Evolutionary conservation across 2,329 filamentous ascomycete species (phyloP), one percentile per base, ranked within the genome.

Genomic region (Xylariaceae sp.): DNA sequence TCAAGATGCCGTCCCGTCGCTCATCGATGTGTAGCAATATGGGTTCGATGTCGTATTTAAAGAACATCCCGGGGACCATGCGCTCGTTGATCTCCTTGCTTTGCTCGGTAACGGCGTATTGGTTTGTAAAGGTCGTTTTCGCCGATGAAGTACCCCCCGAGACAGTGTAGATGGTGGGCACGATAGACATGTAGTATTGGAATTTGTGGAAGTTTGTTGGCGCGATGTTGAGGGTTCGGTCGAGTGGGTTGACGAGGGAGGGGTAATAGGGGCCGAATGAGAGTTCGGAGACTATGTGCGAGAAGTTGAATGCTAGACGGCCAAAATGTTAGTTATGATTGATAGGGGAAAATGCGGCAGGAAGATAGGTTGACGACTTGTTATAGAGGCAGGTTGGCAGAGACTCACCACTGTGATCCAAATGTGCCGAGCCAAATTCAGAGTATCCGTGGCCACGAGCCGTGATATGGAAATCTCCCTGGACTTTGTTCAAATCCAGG

Each of bases 21-120:
- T 97, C 93, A 56, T 87, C 87, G 40, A 99, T 87, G 28, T 88
- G 86, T 48, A 99, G 77, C 69, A 94, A 75, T 63, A 99, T 92
- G 1, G 94, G 94, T 77, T 99, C 94, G 63, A 99, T 97, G 69
- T 97, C 93, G 74, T 96, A 99, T 75, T 97, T 99, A 81, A 99
- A 89, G 69, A 97, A 99, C 56, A 99, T 84, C 31, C 94, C 94
- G 0, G 94, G 94, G 1, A 97, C 82, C 53, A 76, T 74, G 61
- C 78, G 84, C 64, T 95, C 88, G 49, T 78, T 75, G 40, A 95
- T 80, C 34, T 78, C 74, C 63, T 86, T 83, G 62, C 82, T 87
- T 75, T 97, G 92, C 67, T 92, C 90, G 1, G 92, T 97, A 0
- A 96, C 94, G 54, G 93, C 94, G 75, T 99, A 99, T 72, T 99